These are phyloP conservation scores for Colletotrichum plurivorum DNA, from an alignment of 2,329 filamentous ascomycete species.

Conservation along the genomic window DNA sequence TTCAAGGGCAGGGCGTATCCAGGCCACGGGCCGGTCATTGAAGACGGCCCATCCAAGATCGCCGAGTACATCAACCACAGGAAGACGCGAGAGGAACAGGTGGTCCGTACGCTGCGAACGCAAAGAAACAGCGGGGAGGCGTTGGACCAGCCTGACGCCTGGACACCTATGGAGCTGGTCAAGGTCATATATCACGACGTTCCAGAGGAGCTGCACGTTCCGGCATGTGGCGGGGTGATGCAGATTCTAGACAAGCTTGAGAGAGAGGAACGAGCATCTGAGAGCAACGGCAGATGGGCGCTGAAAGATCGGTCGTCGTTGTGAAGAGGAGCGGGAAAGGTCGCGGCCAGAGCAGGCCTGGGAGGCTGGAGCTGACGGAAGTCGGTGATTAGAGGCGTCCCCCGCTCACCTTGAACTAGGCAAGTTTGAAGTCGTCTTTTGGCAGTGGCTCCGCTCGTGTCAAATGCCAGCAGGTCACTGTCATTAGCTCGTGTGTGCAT, in stretches of 20 bases:
- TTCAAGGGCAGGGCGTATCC: conserved; percentile 84
- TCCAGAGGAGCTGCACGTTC: conserved; percentile 79
- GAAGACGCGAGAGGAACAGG: conserved; percentile 83
- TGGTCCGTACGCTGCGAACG: conserved; percentile 73
- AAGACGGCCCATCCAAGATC: conserved; percentile 80
- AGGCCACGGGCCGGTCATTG: conserved; percentile 86
- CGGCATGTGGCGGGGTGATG: conserved; percentile 81
- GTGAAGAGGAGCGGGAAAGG: conserved; percentile 42
- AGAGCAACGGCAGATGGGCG: conserved; percentile 57
- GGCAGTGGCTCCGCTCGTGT: not conserved
- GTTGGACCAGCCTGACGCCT: conserved; percentile 54
- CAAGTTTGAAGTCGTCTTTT: not conserved
- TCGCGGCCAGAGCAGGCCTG: too few relatives aligned
- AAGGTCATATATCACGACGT: conserved; percentile 88
- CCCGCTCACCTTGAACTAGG: not conserved
- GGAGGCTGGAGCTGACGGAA: too few relatives aligned
- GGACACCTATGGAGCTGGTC: conserved; percentile 87
- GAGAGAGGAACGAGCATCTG: conserved; percentile 76
- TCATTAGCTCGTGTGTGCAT: not conserved
- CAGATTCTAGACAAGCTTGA: conserved; percentile 87
- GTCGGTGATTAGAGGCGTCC: not conserved
- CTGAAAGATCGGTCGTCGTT: conserved; percentile 59
- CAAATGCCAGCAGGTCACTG: not conserved
- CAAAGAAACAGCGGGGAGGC: conserved; percentile 44
- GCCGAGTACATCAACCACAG: conserved; percentile 88